Evolutionary conservation across 139 green algal genomes (phyloP), one percentile per base, ranked within the genome.

Genomic region (Gonium pectorale): DNA sequence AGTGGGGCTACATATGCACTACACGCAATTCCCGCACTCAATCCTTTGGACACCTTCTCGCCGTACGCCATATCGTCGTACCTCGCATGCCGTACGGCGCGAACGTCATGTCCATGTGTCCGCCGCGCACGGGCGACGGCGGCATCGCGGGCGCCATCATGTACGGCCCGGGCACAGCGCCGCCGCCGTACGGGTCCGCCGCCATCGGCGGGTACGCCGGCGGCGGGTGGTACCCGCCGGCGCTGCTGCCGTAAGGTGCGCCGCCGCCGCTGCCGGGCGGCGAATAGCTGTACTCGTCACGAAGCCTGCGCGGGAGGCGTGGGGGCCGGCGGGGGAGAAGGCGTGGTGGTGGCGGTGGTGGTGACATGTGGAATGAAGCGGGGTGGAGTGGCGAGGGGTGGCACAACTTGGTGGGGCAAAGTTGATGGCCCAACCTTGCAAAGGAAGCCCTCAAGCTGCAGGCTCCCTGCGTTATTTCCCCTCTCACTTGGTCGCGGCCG

Each of bases 81-180:
- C 70, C 46, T 33, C 70, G 70, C 33, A 80, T 31, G 35, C 54
- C 54, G 74, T 81, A 70, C 74, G 74, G 24, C 24, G 74, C 74
- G 7, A 59, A 69, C 38, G 38, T 26, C 74, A 69, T 70, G 37
- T 69, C 74, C 37, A 60, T 27, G 21, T 69, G 35, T 6, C 74
- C 74, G 56, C 54, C 54, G 38, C 74, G 51, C 5, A 51, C 62
- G 15, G 77, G 77, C 43, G 77, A 83, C 31, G 77, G 52, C 15
- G 74, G 74, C 74, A 82, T 44, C 13, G 41, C 74, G 31, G 73
- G 54, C 37, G 74, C 62, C 60, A 83, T 44, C 43, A 83, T 60
- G 77, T 83, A 83, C 54, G 43, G 17, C 38, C 35, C 75, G 63
- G 9, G 33, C 9, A 38, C 26, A 2, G 37, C 37, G 66, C 37